Conservation (phyloP, 2,329 filamentous ascomycete species). For the Penicillium vulpinum region DNA sequence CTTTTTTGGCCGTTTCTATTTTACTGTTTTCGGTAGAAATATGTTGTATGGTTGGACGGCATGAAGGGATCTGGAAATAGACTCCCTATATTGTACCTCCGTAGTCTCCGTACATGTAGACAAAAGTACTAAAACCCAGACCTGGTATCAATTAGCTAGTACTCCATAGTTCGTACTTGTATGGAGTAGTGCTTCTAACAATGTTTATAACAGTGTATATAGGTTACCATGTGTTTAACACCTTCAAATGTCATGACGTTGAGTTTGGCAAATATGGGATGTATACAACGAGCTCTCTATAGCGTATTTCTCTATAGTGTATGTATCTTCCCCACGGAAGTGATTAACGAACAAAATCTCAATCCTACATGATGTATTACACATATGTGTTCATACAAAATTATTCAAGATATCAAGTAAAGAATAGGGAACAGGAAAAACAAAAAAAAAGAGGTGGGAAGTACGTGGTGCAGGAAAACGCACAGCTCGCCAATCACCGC, state of each 20-base stretch:
- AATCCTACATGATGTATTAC: not conserved
- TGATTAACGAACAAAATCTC: not conserved
- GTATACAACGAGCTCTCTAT: not conserved
- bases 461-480: slow-evolving; percentile 12
- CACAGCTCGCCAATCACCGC: slow-evolving; percentile 28
- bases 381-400: not conserved
- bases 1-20: not conserved
- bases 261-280: not conserved
- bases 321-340: not conserved
- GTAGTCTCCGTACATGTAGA: not conserved
- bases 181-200: no score
- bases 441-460: slow-evolving; percentile 10
- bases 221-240: not conserved
- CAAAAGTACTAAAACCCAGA: not conserved
- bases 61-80: not conserved
- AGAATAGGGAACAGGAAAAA: not conserved
- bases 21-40: not conserved
- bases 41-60: not conserved
- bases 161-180: no score
- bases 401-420: not conserved
- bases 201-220: not conserved
- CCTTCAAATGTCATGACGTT: not conserved
- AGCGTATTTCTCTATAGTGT: not conserved
- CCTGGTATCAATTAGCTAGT: no score
- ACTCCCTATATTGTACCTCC: not conserved